Evolutionary conservation across 768 basidiomycete species (phyloP).

Genomic region (Agaricus bisporus): DNA sequence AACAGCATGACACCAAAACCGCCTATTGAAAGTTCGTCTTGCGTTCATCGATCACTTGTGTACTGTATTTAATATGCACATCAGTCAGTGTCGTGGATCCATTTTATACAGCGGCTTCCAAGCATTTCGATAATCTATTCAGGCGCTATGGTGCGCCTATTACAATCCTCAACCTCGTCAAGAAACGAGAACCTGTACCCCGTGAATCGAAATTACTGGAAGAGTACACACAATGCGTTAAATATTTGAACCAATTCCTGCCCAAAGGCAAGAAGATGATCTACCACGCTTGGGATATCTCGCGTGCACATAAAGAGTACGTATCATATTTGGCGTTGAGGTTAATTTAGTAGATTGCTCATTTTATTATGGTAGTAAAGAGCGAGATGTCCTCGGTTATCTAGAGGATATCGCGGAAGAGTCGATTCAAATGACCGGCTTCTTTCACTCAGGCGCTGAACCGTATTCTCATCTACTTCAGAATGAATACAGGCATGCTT

Average conservation of each 20-base stretch:
- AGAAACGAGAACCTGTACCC: constrained; percentile 69
- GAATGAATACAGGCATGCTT: constrained; percentile 33
- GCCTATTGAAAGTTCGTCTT: constrained; percentile 83
- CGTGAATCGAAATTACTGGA: constrained; percentile 87
- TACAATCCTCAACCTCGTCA: constrained; percentile 91
- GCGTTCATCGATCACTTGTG: neutral
- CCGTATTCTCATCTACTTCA: constrained; percentile 68
- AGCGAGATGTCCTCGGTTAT: constrained; percentile 92
- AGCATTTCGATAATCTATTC: constrained; percentile 90
- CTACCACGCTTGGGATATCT: constrained; percentile 97
- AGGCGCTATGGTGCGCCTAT: constrained; percentile 85
- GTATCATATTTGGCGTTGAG: neutral
- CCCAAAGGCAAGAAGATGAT: constrained; percentile 82
- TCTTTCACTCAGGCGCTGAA: constrained; percentile 93
- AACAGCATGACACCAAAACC: constrained; percentile 88
- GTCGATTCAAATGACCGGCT: constrained; percentile 82
- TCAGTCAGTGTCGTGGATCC: constrained; percentile 93
- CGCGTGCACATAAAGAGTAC: constrained; percentile 90
- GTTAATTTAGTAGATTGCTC: neutral
- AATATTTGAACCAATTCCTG: constrained; percentile 93
- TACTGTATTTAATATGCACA: constrained; percentile 3
- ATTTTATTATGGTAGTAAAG: constrained; percentile 51
- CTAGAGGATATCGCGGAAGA: constrained; percentile 94
- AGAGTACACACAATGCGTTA: constrained; percentile 88
- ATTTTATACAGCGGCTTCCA: constrained; percentile 87